Percentiles rank a stretch among this genome's conserved stretches.
Evolutionary conservation across 2,329 filamentous ascomycete genomes (phyloP).

Genomic region (Aspergillus ruber): DNA sequence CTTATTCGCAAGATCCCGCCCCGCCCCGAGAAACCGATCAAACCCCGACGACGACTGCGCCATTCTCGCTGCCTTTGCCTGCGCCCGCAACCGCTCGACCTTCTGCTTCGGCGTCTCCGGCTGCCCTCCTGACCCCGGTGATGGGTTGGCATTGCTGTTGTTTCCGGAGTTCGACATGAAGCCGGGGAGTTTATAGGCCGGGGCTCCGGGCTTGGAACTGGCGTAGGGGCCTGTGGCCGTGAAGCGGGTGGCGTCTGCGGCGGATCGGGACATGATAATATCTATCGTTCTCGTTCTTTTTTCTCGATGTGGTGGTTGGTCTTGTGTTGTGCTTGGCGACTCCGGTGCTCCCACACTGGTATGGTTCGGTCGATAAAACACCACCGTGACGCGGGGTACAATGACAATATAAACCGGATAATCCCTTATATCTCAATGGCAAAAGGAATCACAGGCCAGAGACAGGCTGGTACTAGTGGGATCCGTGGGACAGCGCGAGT

Average conservation of each 20-base stretch:
- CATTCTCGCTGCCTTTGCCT: constrained; percentile 60
- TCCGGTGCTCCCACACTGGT: not conserved
- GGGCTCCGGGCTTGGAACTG: constrained; percentile 32
- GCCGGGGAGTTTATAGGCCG: constrained; percentile 25
- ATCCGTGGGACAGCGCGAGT: not conserved
- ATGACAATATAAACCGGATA: no score
- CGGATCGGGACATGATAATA: constrained; percentile 40
- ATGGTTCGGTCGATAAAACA: no score
- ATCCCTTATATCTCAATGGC: no score
- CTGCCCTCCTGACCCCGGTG: constrained; percentile 19
- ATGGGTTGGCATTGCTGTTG: constrained; percentile 8
- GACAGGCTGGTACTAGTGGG: not conserved
- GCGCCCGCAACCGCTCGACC: constrained; percentile 61
- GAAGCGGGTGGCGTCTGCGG: constrained; percentile 46
- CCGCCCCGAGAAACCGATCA: constrained; percentile 49
- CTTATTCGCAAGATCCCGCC: constrained; percentile 53
- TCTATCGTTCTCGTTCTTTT: not conserved
- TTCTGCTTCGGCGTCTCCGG: constrained; percentile 63
- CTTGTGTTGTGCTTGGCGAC: not conserved
- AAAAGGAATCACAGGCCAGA: no score
- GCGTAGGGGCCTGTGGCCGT: constrained; percentile 46
- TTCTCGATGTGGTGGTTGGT: not conserved
- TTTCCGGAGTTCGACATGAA: constrained; percentile 14
- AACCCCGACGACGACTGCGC: constrained; percentile 52
- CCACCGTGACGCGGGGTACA: no score